Percentiles rank a stretch among this genome's conserved stretches.
Conservation (phyloP, 176 grass and related monocot species). For the Tuctoria greenei region DNA sequence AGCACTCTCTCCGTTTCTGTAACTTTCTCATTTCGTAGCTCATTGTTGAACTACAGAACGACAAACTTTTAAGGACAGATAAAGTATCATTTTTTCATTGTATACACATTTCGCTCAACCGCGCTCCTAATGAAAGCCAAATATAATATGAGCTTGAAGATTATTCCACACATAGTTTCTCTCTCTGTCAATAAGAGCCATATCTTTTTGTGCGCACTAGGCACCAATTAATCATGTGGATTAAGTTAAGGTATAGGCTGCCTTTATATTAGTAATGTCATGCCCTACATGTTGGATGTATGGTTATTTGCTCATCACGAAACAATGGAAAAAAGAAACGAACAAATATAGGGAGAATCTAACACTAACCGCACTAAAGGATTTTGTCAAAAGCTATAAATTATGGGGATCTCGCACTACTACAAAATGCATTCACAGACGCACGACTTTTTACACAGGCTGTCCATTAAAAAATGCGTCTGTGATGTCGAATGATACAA, state of each 20-base stretch:
- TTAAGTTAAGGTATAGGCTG: background rate
- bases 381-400: background rate
- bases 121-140: background rate
- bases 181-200: conserved; percentile 19
- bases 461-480: too few relatives aligned
- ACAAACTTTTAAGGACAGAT: too few relatives aligned
- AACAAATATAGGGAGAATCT: conserved; percentile 18
- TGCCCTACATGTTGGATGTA: conserved; percentile 23
- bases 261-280: conserved; percentile 22
- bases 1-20: too few relatives aligned
- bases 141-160: conserved; percentile 14
- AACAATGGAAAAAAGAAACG: background rate
- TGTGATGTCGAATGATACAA: too few relatives aligned
- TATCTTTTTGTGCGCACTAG: background rate
- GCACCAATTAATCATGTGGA: conserved; percentile 8
- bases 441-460: too few relatives aligned
- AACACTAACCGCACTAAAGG: conserved; percentile 16
- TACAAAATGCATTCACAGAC: too few relatives aligned
- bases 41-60: too few relatives aligned
- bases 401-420: conserved; percentile 7
- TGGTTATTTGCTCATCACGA: too few relatives aligned
- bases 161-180: background rate
- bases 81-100: background rate
- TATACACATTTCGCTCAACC: background rate
- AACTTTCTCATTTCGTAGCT: too few relatives aligned